These are phyloP conservation scores for Glycine soja DNA, from an alignment of 306 rosid genomes.

Conservation along the genomic window DNA sequence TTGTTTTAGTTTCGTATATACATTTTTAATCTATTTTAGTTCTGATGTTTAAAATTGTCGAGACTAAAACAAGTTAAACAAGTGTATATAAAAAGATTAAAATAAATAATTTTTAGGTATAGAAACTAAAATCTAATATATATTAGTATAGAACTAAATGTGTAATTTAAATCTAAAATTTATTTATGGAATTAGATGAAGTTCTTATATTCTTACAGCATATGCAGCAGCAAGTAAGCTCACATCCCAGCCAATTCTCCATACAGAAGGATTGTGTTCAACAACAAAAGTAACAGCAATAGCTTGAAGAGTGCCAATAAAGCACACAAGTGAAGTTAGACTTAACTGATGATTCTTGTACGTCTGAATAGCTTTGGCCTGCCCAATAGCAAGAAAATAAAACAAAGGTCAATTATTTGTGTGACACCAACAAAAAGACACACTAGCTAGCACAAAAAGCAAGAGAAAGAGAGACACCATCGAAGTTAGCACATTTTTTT, in stretches of 20 bases:
- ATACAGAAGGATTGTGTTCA: conserved; percentile 76
- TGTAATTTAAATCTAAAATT: background rate
- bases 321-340: conserved; percentile 76
- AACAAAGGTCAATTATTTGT: background rate
- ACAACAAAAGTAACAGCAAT: conserved; percentile 78
- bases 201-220: conserved; percentile 77
- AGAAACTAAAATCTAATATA: too few relatives aligned
- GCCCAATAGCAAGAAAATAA: conserved; percentile 12
- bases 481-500: background rate
- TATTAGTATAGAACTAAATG: too few relatives aligned
- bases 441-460: background rate
- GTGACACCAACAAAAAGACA: conserved; percentile 8
- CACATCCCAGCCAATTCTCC: conserved; percentile 95
- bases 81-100: too few relatives aligned
- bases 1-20: too few relatives aligned
- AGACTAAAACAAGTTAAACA: too few relatives aligned
- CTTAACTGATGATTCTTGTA: conserved; percentile 86
- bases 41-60: too few relatives aligned
- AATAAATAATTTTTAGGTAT: too few relatives aligned
- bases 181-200: background rate
- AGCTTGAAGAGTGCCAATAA: conserved; percentile 88
- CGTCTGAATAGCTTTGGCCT: conserved; percentile 79
- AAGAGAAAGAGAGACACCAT: background rate
- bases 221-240: conserved; percentile 93
- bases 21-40: too few relatives aligned